phyloP scores from a whole-genome alignment of 345 rosid species.

The Corchorus capsularis region DNA sequence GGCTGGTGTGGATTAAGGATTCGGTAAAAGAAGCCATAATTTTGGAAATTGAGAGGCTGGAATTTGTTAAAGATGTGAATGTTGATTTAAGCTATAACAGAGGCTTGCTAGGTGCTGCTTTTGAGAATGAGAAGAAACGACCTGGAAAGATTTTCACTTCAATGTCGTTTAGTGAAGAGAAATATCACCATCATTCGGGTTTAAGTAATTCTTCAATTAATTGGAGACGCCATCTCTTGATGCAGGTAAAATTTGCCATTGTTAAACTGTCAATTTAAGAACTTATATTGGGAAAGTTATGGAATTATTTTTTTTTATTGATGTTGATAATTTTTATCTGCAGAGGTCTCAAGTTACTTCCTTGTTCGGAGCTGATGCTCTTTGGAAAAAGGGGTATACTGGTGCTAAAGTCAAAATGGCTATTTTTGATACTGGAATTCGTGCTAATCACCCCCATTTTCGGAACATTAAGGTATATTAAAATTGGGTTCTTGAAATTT shows the following conservation, averaged over 20 bases:
- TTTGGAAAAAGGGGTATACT: slow-evolving; percentile 89
- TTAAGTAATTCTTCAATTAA: slow-evolving; percentile 64
- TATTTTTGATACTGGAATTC: slow-evolving; percentile 95
- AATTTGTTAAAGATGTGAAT: slow-evolving; percentile 75
- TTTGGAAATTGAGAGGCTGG: slow-evolving; percentile 60
- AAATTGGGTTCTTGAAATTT: background rate
- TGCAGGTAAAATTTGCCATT: slow-evolving; percentile 46
- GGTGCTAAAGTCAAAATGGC: slow-evolving; percentile 98
- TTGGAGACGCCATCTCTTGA: slow-evolving; percentile 76
- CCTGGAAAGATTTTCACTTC: slow-evolving; percentile 88
- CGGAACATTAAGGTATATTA: slow-evolving; percentile 83
- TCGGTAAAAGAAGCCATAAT: slow-evolving; percentile 45
- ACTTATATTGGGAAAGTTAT: background rate
- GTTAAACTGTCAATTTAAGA: background rate
- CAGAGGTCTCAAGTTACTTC: slow-evolving; percentile 94
- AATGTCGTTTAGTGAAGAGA: slow-evolving; percentile 76
- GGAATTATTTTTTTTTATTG: background rate
- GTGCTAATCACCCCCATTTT: slow-evolving; percentile 91
- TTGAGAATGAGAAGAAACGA: slow-evolving; percentile 65
- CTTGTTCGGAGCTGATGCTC: slow-evolving; percentile 87
- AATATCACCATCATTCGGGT: slow-evolving; percentile 31
- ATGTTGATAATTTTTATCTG: slow-evolving; percentile 18
- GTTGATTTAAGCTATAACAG: slow-evolving; percentile 69
- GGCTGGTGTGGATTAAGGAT: slow-evolving; percentile 62
- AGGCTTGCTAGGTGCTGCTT: slow-evolving; percentile 60